phyloP scores from a whole-genome alignment of 495 filamentous ascomycete species.

The Letharia lupina region DNA sequence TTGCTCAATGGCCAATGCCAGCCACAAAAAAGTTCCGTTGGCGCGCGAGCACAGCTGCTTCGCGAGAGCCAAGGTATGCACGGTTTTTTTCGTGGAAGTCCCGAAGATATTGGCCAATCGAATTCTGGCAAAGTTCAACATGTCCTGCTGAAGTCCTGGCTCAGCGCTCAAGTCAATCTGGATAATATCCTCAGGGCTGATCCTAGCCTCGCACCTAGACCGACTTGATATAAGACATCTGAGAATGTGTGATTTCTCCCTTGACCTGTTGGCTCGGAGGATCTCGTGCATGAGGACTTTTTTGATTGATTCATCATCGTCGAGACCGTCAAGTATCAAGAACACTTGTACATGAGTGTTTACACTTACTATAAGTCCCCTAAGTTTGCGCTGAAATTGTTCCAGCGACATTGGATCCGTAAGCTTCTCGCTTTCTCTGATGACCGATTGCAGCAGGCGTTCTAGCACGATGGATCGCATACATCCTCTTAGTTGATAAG shows the following conservation, averaged over 20 bases:
- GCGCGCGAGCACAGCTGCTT: conserved; percentile 9
- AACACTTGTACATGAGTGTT: neutral
- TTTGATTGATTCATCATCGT: neutral
- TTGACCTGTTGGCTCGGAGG: neutral
- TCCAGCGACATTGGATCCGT: neutral
- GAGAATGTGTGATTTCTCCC: neutral
- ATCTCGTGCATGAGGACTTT: neutral
- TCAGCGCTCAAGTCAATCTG: conserved; percentile 4
- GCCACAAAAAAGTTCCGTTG: conserved; percentile 7
- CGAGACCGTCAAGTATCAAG: neutral
- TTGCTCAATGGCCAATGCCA: conserved; percentile 1
- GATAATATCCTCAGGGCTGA: neutral
- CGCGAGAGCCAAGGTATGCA: neutral
- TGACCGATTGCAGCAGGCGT: neutral
- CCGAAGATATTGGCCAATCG: neutral
- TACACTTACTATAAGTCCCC: neutral
- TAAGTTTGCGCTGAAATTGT: neutral
- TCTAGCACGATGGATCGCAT: neutral
- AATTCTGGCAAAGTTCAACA: conserved; percentile 1
- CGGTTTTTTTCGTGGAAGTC: neutral
- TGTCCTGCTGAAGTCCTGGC: conserved; percentile 3
- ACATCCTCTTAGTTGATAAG: neutral
- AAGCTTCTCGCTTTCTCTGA: neutral
- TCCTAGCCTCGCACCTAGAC: neutral
- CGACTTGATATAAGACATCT: conserved; percentile 1